Conservation (phyloP, 345 rosid species). For the Mallotus nudiflorus region DNA sequence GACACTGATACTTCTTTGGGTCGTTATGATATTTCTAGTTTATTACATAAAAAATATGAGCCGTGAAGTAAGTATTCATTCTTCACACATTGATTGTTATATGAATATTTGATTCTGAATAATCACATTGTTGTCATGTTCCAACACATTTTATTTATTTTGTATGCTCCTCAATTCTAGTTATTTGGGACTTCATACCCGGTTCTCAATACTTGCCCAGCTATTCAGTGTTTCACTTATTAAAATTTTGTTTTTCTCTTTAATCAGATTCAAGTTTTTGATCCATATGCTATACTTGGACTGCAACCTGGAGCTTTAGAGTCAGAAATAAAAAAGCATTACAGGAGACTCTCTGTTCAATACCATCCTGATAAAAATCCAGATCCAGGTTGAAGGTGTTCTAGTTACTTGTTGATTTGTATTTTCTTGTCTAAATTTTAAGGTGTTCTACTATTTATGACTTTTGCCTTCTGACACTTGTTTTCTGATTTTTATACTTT, state of each 20-base stretch:
- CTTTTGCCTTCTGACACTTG: conserved; percentile 12
- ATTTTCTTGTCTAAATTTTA: conserved; percentile 9
- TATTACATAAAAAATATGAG: conserved; percentile 87
- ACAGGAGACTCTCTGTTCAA: conserved; percentile 80
- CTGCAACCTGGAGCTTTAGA: conserved; percentile 79
- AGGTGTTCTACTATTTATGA: conserved; percentile 6
- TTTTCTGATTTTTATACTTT: conserved; percentile 16
- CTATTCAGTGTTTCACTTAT: conserved; percentile 3
- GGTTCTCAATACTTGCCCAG: background rate
- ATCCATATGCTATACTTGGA: conserved; percentile 85
- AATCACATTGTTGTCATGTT: background rate
- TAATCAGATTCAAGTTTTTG: conserved; percentile 80
- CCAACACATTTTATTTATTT: background rate
- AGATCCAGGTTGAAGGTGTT: conserved; percentile 80
- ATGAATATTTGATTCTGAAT: background rate
- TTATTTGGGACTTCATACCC: background rate
- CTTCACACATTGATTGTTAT: background rate
- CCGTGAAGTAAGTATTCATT: conserved; percentile 58
- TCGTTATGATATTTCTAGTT: conserved; percentile 78
- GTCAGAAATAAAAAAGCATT: conserved; percentile 85
- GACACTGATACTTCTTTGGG: conserved; percentile 83
- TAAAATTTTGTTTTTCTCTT: background rate
- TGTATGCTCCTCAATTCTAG: background rate
- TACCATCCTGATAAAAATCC: conserved; percentile 99
- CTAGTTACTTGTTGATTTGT: conserved; percentile 22